Percentiles rank a stretch among this genome's conserved stretches.
Evolutionary conservation across 306 rosid genomes (phyloP).

Genomic region (Hippophae tibetana): DNA sequence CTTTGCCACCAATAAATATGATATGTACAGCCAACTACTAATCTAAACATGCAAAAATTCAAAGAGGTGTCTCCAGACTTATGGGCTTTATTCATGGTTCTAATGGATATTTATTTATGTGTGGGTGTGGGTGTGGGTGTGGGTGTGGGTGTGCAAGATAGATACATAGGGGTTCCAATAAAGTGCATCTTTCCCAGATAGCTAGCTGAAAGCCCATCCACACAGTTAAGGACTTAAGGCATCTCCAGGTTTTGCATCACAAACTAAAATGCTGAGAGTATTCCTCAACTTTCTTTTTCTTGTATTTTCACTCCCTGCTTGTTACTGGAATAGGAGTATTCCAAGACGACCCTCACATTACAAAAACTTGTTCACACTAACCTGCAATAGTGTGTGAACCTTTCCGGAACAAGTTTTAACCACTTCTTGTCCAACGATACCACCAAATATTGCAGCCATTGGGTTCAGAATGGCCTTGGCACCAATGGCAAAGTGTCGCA

Average conservation of each 20-base stretch:
- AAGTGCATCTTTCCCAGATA: background rate
- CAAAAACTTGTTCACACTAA: conserved; percentile 6
- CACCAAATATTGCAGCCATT: conserved; percentile 99
- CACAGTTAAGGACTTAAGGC: background rate
- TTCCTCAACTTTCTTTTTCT: no score
- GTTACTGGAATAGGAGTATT: no score
- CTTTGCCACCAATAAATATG: no score
- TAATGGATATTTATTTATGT: background rate
- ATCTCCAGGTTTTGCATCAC: background rate
- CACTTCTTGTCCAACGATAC: conserved; percentile 94
- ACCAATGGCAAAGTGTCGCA: conserved; percentile 74
- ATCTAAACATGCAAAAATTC: no score
- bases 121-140: background rate
- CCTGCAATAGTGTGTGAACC: conserved; percentile 92
- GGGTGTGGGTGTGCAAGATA: no score
- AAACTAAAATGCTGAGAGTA: no score
- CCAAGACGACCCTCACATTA: no score
- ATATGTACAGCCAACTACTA: no score
- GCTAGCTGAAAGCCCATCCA: background rate
- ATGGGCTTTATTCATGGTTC: no score
- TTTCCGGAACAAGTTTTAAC: conserved; percentile 97
- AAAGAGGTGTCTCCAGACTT: no score
- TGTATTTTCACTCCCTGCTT: no score
- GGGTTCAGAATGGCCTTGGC: conserved; percentile 88
- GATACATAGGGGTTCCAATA: no score